Evolutionary conservation across 192 early-diverging fungal genomes (phyloP).

Genomic region (Rhizophagus prolifer): DNA sequence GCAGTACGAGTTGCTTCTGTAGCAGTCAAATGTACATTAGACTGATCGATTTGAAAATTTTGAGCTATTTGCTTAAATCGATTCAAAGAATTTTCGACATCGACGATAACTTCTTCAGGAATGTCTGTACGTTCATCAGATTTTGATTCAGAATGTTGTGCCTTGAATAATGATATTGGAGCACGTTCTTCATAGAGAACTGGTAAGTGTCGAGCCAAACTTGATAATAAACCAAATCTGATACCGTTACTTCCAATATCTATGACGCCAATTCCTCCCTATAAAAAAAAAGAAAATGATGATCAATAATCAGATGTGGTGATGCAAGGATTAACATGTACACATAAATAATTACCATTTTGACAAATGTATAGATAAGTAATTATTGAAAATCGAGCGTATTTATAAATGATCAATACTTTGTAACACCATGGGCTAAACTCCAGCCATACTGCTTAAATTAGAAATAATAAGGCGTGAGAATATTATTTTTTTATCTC

Average conservation of each 20-base stretch:
- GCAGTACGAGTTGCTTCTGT: constrained; percentile 59
- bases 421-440: no score
- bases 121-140: constrained; percentile 31
- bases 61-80: constrained; percentile 51
- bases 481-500: no score
- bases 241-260: constrained; percentile 65
- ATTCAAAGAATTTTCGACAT: constrained; percentile 48
- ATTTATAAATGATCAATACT: no score
- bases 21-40: constrained; percentile 49
- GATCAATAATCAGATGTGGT: not conserved
- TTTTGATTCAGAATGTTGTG: constrained; percentile 32
- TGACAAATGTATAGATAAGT: no score
- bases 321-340: not conserved
- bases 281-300: not conserved
- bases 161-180: constrained; percentile 54
- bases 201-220: constrained; percentile 47
- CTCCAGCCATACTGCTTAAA: no score
- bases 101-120: constrained; percentile 46
- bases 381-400: no score
- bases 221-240: constrained; percentile 53
- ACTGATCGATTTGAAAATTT: constrained; percentile 37
- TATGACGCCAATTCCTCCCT: constrained; percentile 40
- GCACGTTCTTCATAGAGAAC: constrained; percentile 57
- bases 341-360: no score
- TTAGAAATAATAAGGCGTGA: no score